phyloP scores from a whole-genome alignment of 441 rosid species.

The Francoa sonchifolia region DNA sequence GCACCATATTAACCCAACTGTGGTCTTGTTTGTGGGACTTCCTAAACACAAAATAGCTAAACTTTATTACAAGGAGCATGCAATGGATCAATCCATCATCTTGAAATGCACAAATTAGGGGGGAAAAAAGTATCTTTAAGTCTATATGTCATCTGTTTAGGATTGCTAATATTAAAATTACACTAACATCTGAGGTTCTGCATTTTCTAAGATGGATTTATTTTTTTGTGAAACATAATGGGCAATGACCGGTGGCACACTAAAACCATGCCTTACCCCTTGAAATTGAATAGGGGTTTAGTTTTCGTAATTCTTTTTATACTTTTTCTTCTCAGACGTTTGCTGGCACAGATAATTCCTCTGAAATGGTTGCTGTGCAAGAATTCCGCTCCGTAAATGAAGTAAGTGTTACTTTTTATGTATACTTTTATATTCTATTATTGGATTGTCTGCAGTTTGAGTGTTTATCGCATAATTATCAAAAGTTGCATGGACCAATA shows the following conservation, averaged over 20 bases:
- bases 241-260: too few species aligned
- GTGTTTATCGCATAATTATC: not conserved
- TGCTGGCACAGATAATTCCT: conserved; percentile 35
- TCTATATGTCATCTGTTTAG: too few species aligned
- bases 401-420: conserved; percentile 21
- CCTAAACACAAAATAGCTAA: too few species aligned
- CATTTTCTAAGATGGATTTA: too few species aligned
- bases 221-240: too few species aligned
- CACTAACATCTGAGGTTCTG: too few species aligned
- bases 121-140: too few species aligned
- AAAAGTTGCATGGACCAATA: too few species aligned
- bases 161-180: too few species aligned
- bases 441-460: not conserved
- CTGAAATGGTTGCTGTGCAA: conserved; percentile 35
- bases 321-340: conserved; percentile 31
- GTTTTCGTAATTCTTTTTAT: conserved; percentile 8
- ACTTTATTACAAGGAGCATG: too few species aligned
- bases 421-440: conserved; percentile 2
- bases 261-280: not conserved
- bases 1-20: not conserved
- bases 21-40: conserved; percentile 3
- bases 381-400: conserved; percentile 52
- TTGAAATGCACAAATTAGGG: too few species aligned
- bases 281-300: not conserved
- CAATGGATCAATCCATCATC: too few species aligned